Base-by-base conservation (phyloP, 2,329 filamentous ascomycete genomes). In the Fusarium albidum region DNA sequence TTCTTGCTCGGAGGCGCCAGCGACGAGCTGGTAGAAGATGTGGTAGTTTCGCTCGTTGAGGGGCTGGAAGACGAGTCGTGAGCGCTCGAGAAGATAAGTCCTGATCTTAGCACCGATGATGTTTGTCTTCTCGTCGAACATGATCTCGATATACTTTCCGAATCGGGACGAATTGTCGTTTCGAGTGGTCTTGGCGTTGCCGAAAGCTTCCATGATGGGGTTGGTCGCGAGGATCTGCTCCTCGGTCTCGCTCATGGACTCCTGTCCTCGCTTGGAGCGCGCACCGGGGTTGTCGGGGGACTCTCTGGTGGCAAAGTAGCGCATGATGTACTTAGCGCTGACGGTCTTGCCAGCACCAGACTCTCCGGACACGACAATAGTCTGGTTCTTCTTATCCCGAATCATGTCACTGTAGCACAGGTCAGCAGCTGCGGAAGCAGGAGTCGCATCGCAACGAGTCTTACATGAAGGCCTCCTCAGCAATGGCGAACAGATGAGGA, bases 281-380 rank as follows among this genome's bases (percentile, higher is more conserved):
- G 86, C 88, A 41, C 89, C 88, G 13, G 92, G 89, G 72, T 93
- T 91, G 68, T 96, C 92, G 49, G 95, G 92, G 8, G 93, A 89
- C 76, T 97, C 95, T 84, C 95, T 88, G 35, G 95, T 99, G 59
- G 95, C 95, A 76, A 99, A 99, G 79, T 99, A 99, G 69, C 95
- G 87, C 95, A 99, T 99, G 73, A 99, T 98, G 77, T 99, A 98
- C 79, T 99, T 99, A 68, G 95, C 95, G 76, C 94, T 98, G 73
- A 99, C 95, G 6, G 95, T 99, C 80, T 99, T 99, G 70, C 95
- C 95, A 61, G 95, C 95, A 84, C 95, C 95, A 48, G 95, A 99
- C 77, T 99, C 95, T 73, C 95, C 95, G 29, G 95, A 99, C n/a
- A 99, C 95, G 47, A 99, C 95, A 60, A 99, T 91, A 32, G 95